Evolutionary conservation across 2,329 filamentous ascomycete genomes (phyloP).

Genomic region (Drechslerella stenobrocha): DNA sequence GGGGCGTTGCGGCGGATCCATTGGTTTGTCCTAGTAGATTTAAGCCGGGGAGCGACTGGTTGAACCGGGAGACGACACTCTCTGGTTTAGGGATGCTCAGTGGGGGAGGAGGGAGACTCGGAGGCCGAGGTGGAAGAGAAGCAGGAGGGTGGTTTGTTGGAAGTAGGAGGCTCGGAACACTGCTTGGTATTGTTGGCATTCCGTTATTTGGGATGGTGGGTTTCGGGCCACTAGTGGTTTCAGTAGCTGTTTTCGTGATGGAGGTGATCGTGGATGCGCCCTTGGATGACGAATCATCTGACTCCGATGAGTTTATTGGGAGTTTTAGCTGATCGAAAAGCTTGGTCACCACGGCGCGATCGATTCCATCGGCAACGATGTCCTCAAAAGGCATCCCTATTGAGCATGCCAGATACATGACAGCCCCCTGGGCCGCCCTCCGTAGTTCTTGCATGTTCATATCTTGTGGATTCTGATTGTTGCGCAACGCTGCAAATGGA

Average conservation of each 20-base stretch:
- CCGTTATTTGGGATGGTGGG: constrained; percentile 5
- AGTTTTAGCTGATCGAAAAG: constrained; percentile 73
- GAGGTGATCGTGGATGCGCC: constrained; percentile 1
- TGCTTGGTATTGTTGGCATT: constrained; percentile 3
- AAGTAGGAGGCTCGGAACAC: neutral
- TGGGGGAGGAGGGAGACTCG: neutral
- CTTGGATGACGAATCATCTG: constrained; percentile 15
- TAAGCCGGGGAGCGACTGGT: constrained; percentile 23
- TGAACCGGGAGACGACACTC: constrained; percentile 39
- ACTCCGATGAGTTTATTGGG: constrained; percentile 43
- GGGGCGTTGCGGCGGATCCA: constrained; percentile 3
- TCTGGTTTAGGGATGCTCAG: constrained; percentile 12
- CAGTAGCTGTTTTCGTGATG: neutral
- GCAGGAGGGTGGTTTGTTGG: constrained; percentile 4
- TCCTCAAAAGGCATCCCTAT: constrained; percentile 73
- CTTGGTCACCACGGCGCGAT: constrained; percentile 64
- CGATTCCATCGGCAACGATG: constrained; percentile 72
- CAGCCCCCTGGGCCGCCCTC: constrained; percentile 68
- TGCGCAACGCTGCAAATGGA: constrained; percentile 7
- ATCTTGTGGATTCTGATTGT: neutral
- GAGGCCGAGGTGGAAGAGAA: constrained; percentile 34
- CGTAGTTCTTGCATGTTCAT: constrained; percentile 53
- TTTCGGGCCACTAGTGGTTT: constrained; percentile 6
- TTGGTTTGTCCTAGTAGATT: constrained; percentile 14
- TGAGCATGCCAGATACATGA: constrained; percentile 64